phyloP scores from a whole-genome alignment of 2,329 filamentous ascomycete species.

The Aspergillus versicolor region DNA sequence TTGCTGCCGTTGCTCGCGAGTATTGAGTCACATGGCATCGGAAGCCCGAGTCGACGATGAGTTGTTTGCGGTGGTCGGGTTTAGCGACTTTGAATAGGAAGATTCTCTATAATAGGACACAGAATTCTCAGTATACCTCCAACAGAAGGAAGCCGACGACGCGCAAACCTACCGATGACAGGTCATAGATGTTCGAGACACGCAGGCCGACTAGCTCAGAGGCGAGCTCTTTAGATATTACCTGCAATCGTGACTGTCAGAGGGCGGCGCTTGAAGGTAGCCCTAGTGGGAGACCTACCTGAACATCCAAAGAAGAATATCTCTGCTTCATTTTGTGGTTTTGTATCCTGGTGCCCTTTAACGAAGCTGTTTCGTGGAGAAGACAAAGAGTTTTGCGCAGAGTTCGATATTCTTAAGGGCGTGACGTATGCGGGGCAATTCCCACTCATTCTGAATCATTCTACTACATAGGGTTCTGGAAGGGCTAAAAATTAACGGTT shows the following conservation, averaged over 20 bases:
- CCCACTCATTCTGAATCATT: conserved; percentile 12
- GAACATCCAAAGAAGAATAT: conserved; percentile 59
- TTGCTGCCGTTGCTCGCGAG: conserved; percentile 77
- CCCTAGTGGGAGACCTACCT: conserved; percentile 38
- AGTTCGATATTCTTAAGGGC: conserved; percentile 10
- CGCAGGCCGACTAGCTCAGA: conserved; percentile 72
- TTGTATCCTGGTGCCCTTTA: conserved; percentile 12
- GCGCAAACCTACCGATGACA: conserved; percentile 65
- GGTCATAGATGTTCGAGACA: conserved; percentile 91
- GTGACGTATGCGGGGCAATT: conserved; percentile 42
- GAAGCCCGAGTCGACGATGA: conserved; percentile 92
- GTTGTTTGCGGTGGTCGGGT: conserved; percentile 81
- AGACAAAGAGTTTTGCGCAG: conserved; percentile 16
- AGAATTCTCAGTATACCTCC: not conserved
- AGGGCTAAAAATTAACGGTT: not conserved
- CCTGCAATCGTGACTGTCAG: conserved; percentile 51
- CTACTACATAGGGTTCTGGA: not conserved
- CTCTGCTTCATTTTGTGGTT: conserved; percentile 55
- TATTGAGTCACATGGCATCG: conserved; percentile 93
- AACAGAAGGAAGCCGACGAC: not conserved
- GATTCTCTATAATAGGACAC: conserved; percentile 61
- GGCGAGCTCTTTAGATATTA: conserved; percentile 91
- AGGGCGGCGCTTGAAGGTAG: not conserved
- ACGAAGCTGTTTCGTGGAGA: conserved; percentile 9
- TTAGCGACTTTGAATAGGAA: conserved; percentile 94